Evolutionary conservation across 345 rosid genomes (phyloP).

Genomic region (Draba incana): DNA sequence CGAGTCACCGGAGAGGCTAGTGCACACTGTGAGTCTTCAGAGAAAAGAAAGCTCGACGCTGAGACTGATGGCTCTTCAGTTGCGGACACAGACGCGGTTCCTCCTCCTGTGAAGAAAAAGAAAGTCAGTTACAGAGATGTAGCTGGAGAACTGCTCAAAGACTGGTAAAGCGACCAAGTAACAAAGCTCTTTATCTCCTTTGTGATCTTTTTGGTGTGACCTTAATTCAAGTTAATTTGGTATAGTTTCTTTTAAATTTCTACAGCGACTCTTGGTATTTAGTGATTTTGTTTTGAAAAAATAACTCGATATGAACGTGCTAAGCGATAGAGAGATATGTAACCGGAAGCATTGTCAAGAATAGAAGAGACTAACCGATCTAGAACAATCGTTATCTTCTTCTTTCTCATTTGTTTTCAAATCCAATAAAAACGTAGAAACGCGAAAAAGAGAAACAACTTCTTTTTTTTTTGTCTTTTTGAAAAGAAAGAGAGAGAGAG

Average conservation of each 20-base stretch:
- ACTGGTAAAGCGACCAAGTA: slow-evolving; percentile 43
- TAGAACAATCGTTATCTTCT: no score
- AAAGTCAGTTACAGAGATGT: slow-evolving; percentile 90
- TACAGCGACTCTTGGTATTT: background rate
- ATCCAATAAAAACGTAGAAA: no score
- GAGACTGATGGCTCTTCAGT: slow-evolving; percentile 23
- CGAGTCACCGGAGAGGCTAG: background rate
- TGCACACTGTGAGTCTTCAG: slow-evolving; percentile 23
- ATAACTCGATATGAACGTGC: no score
- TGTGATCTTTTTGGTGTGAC: slow-evolving; percentile 5
- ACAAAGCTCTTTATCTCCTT: background rate
- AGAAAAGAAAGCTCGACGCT: slow-evolving; percentile 17
- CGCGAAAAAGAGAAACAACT: no score
- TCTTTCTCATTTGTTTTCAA: no score
- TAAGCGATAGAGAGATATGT: no score
- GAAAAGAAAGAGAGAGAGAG: no score
- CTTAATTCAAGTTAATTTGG: background rate
- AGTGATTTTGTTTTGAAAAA: no score
- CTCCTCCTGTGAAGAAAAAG: slow-evolving; percentile 58
- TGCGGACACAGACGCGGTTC: slow-evolving; percentile 22
- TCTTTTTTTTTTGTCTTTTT: no score
- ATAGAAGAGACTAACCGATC: no score
- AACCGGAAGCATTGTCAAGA: no score
- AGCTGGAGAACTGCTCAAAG: slow-evolving; percentile 68
- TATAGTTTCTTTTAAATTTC: background rate